Evolutionary conservation across 805 yeast species (phyloP).

Genomic region (Metschnikowia vanudenii): DNA sequence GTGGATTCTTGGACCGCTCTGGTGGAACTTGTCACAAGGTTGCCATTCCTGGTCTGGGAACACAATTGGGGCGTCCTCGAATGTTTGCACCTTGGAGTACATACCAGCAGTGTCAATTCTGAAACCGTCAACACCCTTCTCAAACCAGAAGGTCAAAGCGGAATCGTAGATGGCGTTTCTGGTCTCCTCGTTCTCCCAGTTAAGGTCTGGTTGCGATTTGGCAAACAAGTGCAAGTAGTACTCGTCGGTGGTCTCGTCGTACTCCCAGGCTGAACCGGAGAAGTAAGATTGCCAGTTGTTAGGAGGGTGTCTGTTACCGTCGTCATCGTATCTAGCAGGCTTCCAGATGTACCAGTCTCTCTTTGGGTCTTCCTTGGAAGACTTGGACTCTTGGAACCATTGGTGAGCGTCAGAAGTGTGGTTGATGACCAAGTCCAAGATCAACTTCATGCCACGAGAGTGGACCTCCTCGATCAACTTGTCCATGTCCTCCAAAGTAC

Average conservation of each 20-base stretch:
- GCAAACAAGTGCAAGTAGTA: constrained; percentile 54
- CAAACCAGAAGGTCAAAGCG: constrained; percentile 52
- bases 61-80: constrained; percentile 47
- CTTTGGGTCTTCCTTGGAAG: constrained; percentile 49
- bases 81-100: constrained; percentile 45
- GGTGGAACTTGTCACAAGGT: constrained; percentile 28
- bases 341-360: constrained; percentile 62
- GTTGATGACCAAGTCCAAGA: constrained; percentile 55
- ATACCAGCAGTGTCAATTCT: constrained; percentile 53
- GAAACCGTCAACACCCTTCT: constrained; percentile 56
- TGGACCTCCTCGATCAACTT: constrained; percentile 45
- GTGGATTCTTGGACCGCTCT: constrained; percentile 53
- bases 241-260: constrained; percentile 50
- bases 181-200: constrained; percentile 51
- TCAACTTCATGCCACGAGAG: constrained; percentile 47
- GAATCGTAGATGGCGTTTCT: constrained; percentile 39
- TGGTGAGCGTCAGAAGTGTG: constrained; percentile 53
- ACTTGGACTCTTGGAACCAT: constrained; percentile 55
- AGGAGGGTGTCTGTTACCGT: constrained; percentile 50
- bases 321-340: constrained; percentile 41
- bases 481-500: constrained; percentile 53
- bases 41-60: constrained; percentile 41
- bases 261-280: constrained; percentile 54
- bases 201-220: constrained; percentile 53
- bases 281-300: constrained; percentile 53